Conservation (phyloP, 306 rosid species). For the Rosa persica region DNA sequence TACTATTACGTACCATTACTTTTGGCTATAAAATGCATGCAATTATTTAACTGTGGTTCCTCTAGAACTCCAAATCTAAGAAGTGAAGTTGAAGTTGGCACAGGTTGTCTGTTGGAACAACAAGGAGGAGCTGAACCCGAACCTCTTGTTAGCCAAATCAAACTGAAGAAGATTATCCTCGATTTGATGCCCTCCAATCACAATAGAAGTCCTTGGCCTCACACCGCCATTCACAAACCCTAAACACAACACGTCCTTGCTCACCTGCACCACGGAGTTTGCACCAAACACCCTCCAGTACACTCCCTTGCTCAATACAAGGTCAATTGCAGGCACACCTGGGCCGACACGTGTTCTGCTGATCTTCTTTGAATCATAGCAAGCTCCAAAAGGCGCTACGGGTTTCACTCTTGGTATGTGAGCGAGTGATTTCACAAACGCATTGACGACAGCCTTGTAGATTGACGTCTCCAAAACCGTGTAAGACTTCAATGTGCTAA, state of each 20-base stretch:
- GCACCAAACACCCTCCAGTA: slow-evolving; percentile 52
- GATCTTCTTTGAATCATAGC: slow-evolving; percentile 22
- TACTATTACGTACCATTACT: too few relatives aligned
- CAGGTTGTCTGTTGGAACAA: slow-evolving; percentile 42
- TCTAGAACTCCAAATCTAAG: neutral
- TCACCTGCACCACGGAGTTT: slow-evolving; percentile 57
- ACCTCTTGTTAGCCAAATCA: slow-evolving; percentile 42
- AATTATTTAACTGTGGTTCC: neutral
- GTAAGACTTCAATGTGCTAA: slow-evolving; percentile 61
- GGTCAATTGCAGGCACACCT: slow-evolving; percentile 44
- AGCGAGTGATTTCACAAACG: slow-evolving; percentile 26
- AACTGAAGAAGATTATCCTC: slow-evolving; percentile 57
- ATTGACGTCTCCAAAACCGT: slow-evolving; percentile 46
- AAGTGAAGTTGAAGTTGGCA: slow-evolving; percentile 53
- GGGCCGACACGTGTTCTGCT: slow-evolving; percentile 34
- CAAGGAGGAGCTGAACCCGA: slow-evolving; percentile 55
- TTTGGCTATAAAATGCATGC: too few relatives aligned
- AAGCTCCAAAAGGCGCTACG: slow-evolving; percentile 53
- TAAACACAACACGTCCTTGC: slow-evolving; percentile 12
- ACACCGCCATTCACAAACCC: slow-evolving; percentile 22
- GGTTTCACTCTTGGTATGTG: slow-evolving; percentile 32
- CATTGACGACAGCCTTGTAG: slow-evolving; percentile 37
- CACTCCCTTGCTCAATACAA: slow-evolving; percentile 44
- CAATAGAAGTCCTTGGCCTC: slow-evolving; percentile 38
- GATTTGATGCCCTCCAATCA: slow-evolving; percentile 59